Evolutionary conservation across 2,329 filamentous ascomycete genomes (phyloP).

Genomic region (Paracoccidioides brasiliensis): DNA sequence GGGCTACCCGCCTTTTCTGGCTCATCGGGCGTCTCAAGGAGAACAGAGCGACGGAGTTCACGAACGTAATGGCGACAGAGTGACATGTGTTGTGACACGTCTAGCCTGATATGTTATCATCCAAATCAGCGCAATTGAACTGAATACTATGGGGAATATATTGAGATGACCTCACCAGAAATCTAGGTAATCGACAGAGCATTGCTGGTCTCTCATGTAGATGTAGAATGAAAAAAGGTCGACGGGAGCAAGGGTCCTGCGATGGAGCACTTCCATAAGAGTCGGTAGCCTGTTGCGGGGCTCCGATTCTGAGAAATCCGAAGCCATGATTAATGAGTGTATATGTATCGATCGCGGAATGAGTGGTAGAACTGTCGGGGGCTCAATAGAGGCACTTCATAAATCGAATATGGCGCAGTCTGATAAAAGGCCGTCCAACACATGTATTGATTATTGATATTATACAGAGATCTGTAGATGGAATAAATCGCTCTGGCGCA

Average conservation of each 20-base stretch:
- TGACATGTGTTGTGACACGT: conserved; percentile 98
- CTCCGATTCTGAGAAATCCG: conserved; percentile 26
- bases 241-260: conserved; percentile 86
- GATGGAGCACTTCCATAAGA: conserved; percentile 87
- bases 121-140: neutral
- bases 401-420: neutral
- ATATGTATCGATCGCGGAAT: neutral
- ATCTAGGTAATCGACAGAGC: conserved; percentile 93
- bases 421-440: neutral
- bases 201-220: conserved; percentile 97
- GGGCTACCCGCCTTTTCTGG: conserved; percentile 68
- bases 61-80: conserved; percentile 92
- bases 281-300: conserved; percentile 77
- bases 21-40: conserved; percentile 77
- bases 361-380: neutral
- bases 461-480: neutral
- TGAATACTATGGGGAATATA: neutral
- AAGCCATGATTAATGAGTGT: conserved; percentile 5
- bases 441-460: neutral
- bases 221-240: conserved; percentile 99
- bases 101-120: conserved; percentile 54
- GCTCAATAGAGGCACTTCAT: neutral
- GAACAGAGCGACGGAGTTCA: conserved; percentile 81
- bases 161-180: conserved; percentile 62
- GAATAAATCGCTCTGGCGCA: neutral